Percentiles rank a stretch among this genome's conserved stretches.
These are phyloP conservation scores for Bipolaris oryzae DNA, from an alignment of 2,329 filamentous ascomycete genomes.

Conservation along the genomic window DNA sequence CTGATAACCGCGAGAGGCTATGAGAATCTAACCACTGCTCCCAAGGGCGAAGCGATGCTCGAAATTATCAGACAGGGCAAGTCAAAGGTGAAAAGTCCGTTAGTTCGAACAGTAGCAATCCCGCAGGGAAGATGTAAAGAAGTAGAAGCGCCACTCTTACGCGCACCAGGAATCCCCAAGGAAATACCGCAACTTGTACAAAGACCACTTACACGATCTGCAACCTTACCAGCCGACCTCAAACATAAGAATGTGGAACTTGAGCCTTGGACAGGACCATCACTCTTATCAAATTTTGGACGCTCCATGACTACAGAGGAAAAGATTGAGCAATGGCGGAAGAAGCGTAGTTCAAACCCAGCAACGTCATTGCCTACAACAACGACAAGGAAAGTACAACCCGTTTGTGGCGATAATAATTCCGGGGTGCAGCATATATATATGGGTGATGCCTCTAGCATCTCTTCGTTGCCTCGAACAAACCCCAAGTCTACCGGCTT, in stretches of 20 bases:
- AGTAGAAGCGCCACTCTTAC: slow-evolving; percentile 19
- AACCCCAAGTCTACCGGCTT: background rate
- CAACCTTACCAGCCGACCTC: slow-evolving; percentile 28
- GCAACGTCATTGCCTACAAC: background rate
- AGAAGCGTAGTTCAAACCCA: slow-evolving; percentile 1
- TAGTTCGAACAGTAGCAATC: background rate
- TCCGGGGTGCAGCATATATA: slow-evolving; percentile 24
- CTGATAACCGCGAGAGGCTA: slow-evolving; percentile 71
- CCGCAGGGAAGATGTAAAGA: background rate
- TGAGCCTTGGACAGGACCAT: slow-evolving; percentile 26
- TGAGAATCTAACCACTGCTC: slow-evolving; percentile 74
- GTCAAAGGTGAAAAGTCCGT: slow-evolving; percentile 3
- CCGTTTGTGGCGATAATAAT: slow-evolving; percentile 29
- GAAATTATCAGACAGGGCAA: slow-evolving; percentile 54
- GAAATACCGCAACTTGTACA: slow-evolving; percentile 16
- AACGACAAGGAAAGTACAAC: background rate
- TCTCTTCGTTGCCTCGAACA: background rate
- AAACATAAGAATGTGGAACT: slow-evolving; percentile 20
- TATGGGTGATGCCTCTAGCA: slow-evolving; percentile 11
- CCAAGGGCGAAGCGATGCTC: slow-evolving; percentile 71
- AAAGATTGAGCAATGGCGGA: slow-evolving; percentile 27
- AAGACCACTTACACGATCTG: slow-evolving; percentile 26
- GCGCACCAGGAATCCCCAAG: slow-evolving; percentile 37
- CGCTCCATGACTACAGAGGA: slow-evolving; percentile 35
- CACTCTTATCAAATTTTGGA: slow-evolving; percentile 30